Percentiles rank a stretch among this genome's conserved stretches.
phyloP scores from a whole-genome alignment of 2,329 filamentous ascomycete genomes.

The Shiraia sp. region DNA sequence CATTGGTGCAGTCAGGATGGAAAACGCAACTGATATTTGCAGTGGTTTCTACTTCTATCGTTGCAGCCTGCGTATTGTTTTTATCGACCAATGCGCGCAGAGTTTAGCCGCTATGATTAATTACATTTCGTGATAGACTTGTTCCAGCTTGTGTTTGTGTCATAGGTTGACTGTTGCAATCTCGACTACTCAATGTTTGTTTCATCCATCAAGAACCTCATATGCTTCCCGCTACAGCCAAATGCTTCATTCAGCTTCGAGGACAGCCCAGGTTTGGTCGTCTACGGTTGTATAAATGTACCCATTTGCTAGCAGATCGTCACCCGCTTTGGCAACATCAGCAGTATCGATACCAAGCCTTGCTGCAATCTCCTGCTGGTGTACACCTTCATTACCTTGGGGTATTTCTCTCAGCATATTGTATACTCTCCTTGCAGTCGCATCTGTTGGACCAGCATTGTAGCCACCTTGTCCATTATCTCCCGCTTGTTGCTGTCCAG shows the following conservation, averaged over 20 bases:
- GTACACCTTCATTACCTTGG: conserved; percentile 79
- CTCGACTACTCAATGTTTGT: neutral
- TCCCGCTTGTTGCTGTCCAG: conserved; percentile 22
- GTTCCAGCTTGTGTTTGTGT: neutral
- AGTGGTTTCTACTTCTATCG: conserved; percentile 46
- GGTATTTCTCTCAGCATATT: conserved; percentile 67
- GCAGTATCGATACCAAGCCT: conserved; percentile 66
- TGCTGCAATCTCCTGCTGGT: conserved; percentile 75
- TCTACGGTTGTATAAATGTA: conserved; percentile 90
- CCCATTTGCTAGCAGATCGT: conserved; percentile 75
- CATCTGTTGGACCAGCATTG: conserved; percentile 38
- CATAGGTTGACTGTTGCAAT: neutral
- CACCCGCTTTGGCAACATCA: conserved; percentile 76
- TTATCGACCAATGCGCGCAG: conserved; percentile 45
- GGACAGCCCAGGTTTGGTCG: conserved; percentile 86
- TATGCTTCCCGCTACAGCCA: too few relatives aligned
- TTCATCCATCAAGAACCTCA: neutral
- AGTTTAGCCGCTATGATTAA: conserved; percentile 9
- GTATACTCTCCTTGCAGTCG: conserved; percentile 73
- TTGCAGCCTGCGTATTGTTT: conserved; percentile 47
- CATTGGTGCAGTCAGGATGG: conserved; percentile 91
- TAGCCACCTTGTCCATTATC: conserved; percentile 41
- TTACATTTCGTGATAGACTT: conserved; percentile 4
- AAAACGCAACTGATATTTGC: conserved; percentile 78
- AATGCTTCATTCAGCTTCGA: conserved; percentile 59